phyloP scores from a whole-genome alignment of 371 early-diverging fungal species.

The Mucor mucedo region DNA sequence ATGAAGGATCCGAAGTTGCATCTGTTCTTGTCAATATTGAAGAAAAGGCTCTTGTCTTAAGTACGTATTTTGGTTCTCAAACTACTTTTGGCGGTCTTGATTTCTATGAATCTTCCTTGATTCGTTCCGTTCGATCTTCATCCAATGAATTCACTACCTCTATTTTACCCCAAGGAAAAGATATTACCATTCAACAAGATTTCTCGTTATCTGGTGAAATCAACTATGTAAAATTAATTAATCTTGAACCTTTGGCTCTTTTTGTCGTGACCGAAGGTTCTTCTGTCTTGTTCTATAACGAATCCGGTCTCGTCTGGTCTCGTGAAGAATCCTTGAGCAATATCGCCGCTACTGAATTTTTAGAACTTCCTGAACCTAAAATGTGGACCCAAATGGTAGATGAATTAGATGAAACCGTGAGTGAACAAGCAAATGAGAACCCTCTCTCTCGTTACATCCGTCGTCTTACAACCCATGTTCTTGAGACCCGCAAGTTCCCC shows the following conservation, averaged over 20 bases:
- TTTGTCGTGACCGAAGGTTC: constrained; percentile 62
- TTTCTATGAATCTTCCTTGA: constrained; percentile 14
- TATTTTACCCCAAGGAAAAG: constrained; percentile 16
- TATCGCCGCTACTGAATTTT: constrained; percentile 69
- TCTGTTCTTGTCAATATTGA: constrained; percentile 28
- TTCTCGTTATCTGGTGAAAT: constrained; percentile 50
- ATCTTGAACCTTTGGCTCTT: constrained; percentile 26
- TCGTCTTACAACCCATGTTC: constrained; percentile 62
- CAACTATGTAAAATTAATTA: constrained; percentile 30
- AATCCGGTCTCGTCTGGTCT: constrained; percentile 65
- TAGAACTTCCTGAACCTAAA: constrained; percentile 82
- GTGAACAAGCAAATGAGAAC: constrained; percentile 41
- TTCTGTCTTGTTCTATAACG: constrained; percentile 60
- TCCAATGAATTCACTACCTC: constrained; percentile 16
- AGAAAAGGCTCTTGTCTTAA: constrained; percentile 18
- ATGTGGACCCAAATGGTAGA: constrained; percentile 79
- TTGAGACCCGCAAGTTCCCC: constrained; percentile 51
- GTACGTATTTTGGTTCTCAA: constrained; percentile 32
- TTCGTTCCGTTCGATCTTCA: constrained; percentile 17
- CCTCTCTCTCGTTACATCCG: constrained; percentile 72
- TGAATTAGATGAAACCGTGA: constrained; percentile 64
- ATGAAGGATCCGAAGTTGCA: constrained; percentile 9
- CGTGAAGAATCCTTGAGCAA: constrained; percentile 86
- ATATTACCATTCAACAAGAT: constrained; percentile 36
- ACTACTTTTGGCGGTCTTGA: constrained; percentile 29